A percentile compares a stretch with the other conserved stretches of the same genome.
Conservation (phyloP, 306 rosid genomes). For the Cajanus cajan region DNA sequence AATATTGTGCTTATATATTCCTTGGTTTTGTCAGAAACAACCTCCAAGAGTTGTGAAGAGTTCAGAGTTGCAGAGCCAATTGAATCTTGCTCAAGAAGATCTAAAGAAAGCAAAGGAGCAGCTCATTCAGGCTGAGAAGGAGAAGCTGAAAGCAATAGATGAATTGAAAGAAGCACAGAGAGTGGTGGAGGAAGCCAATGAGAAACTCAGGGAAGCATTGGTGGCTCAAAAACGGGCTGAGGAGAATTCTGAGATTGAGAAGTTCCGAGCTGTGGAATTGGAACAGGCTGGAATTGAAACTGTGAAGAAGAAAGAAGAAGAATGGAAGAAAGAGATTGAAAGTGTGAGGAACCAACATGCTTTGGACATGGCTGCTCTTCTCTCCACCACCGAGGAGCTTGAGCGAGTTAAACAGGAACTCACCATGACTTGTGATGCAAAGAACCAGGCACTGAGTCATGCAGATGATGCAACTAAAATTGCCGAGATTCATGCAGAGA, state of each 20-base stretch:
- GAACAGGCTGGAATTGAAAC: slow-evolving; percentile 89
- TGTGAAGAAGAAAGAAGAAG: slow-evolving; percentile 80
- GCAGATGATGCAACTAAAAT: slow-evolving; percentile 88
- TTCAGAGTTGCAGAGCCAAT: slow-evolving; percentile 66
- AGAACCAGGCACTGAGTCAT: slow-evolving; percentile 79
- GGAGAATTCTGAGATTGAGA: slow-evolving; percentile 86
- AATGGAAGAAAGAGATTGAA: slow-evolving; percentile 79
- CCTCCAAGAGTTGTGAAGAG: slow-evolving; percentile 58
- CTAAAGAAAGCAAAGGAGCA: slow-evolving; percentile 89
- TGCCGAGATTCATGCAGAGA: slow-evolving; percentile 84
- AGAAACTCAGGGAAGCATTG: slow-evolving; percentile 80
- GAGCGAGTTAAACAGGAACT: slow-evolving; percentile 81
- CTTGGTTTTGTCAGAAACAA: slow-evolving; percentile 55
- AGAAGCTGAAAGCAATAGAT: slow-evolving; percentile 63
- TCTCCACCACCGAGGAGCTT: slow-evolving; percentile 81
- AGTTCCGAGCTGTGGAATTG: slow-evolving; percentile 89
- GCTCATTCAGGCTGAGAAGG: slow-evolving; percentile 62
- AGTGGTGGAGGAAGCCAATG: slow-evolving; percentile 76
- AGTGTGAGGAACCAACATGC: slow-evolving; percentile 79
- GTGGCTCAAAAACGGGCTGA: slow-evolving; percentile 81
- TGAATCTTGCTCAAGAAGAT: slow-evolving; percentile 72
- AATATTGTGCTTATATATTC: neutral
- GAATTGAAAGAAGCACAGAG: slow-evolving; percentile 78
- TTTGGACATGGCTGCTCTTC: slow-evolving; percentile 71
- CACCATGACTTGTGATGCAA: slow-evolving; percentile 73